A percentile compares a stretch with the other conserved stretches of the same genome.
phyloP scores from a whole-genome alignment of 192 early-diverging fungal species.

The Funneliformis mosseae region DNA sequence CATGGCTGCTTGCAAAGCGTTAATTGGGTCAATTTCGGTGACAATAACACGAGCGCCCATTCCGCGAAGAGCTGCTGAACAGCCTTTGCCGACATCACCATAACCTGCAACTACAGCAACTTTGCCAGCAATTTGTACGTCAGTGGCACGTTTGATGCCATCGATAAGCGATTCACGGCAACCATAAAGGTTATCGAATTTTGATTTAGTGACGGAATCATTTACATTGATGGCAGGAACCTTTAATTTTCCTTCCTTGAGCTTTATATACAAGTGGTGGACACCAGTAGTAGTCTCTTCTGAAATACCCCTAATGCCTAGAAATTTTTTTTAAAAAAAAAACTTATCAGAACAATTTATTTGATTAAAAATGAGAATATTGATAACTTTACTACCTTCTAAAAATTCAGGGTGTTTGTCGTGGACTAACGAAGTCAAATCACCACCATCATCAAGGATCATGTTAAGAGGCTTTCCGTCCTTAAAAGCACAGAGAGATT shows the following conservation, averaged over 20 bases:
- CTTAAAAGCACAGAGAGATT: slow-evolving; percentile 90
- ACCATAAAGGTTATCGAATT: slow-evolving; percentile 99
- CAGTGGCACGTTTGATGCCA: slow-evolving; percentile 97
- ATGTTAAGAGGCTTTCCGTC: slow-evolving; percentile 93
- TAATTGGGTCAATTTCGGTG: slow-evolving; percentile 99
- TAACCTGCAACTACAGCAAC: slow-evolving; percentile 97
- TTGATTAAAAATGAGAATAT: background rate
- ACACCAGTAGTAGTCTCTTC: slow-evolving; percentile 99
- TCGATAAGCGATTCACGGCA: slow-evolving; percentile 99
- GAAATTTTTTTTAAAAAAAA: background rate
- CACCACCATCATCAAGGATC: slow-evolving; percentile 99
- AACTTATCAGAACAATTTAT: background rate
- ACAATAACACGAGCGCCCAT: slow-evolving; percentile 98
- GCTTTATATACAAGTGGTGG: slow-evolving; percentile 99
- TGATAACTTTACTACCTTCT: slow-evolving; percentile 36
- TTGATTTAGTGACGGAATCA: slow-evolving; percentile 99
- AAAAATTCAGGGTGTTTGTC: slow-evolving; percentile 92
- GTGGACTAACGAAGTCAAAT: slow-evolving; percentile 95
- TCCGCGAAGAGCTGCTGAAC: slow-evolving; percentile 94
- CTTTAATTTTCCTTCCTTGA: slow-evolving; percentile 95
- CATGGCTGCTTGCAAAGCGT: slow-evolving; percentile 99
- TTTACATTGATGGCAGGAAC: slow-evolving; percentile 99
- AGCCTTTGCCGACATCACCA: slow-evolving; percentile 99
- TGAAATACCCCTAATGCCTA: slow-evolving; percentile 87
- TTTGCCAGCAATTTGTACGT: slow-evolving; percentile 99